phyloP scores from a whole-genome alignment of 805 yeast species.

The Lipomyces oligophaga region DNA sequence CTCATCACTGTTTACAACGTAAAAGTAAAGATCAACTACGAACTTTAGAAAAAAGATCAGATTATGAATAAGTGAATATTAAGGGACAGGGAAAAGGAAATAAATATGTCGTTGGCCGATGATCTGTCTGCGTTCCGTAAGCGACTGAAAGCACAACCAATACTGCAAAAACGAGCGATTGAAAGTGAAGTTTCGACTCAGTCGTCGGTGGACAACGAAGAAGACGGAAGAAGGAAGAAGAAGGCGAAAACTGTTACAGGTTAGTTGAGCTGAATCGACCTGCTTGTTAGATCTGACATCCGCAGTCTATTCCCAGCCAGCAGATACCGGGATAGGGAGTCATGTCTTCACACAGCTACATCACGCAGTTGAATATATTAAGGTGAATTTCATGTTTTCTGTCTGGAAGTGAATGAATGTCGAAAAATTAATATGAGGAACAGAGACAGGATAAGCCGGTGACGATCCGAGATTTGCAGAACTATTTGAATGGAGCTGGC shows the following conservation, averaged over 20 bases:
- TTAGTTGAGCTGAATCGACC: not conserved
- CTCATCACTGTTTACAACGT: too few relatives aligned
- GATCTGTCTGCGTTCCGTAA: constrained; percentile 64
- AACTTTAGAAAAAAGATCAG: too few relatives aligned
- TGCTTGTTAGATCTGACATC: not conserved
- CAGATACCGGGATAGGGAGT: constrained; percentile 42
- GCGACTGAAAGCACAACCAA: constrained; percentile 56
- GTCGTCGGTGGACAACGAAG: constrained; percentile 13
- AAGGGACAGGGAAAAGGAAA: too few relatives aligned
- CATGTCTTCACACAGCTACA: constrained; percentile 83
- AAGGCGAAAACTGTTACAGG: constrained; percentile 21
- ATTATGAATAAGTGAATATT: too few relatives aligned
- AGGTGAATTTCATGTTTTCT: constrained; percentile 39
- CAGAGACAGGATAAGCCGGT: constrained; percentile 62
- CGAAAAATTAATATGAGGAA: too few relatives aligned
- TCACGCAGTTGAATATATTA: constrained; percentile 87
- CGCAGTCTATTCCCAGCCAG: constrained; percentile 37
- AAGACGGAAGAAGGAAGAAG: constrained; percentile 18
- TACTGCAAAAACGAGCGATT: constrained; percentile 35
- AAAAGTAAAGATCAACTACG: too few relatives aligned
- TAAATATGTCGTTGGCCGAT: constrained; percentile 46
- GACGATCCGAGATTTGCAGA: constrained; percentile 57
- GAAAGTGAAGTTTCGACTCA: constrained; percentile 3
- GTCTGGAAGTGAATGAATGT: constrained; percentile 3
- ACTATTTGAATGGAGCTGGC: constrained; percentile 58